A percentile compares a stretch with the other conserved stretches of the same genome.
phyloP scores from a whole-genome alignment of 257 asterid species.

The Penstemon eatonii region DNA sequence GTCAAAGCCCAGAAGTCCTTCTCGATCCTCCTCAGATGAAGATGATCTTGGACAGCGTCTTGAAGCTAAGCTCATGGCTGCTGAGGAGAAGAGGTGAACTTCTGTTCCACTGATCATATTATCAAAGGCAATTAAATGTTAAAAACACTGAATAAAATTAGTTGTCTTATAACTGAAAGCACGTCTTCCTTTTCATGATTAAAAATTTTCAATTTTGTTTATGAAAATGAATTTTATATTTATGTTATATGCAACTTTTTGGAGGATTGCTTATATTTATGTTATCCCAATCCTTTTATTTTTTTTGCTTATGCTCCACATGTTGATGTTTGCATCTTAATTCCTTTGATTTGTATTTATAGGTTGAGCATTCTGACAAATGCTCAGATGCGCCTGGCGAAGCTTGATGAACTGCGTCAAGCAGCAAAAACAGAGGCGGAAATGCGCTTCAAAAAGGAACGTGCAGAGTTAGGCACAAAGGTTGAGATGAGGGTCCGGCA shows the following conservation, averaged over 20 bases:
- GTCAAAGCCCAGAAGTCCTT: constrained; percentile 84
- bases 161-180: too few relatives aligned
- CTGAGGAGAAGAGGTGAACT: constrained; percentile 79
- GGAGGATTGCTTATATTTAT: background rate
- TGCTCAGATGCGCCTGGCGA: constrained; percentile 86
- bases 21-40: constrained; percentile 61
- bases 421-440: constrained; percentile 81
- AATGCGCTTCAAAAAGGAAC: constrained; percentile 71
- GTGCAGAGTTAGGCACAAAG: constrained; percentile 81
- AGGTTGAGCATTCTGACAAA: constrained; percentile 80
- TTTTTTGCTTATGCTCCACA: background rate
- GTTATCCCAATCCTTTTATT: background rate
- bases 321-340: background rate
- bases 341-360: constrained; percentile 16
- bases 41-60: constrained; percentile 90
- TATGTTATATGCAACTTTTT: background rate
- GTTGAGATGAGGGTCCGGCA: constrained; percentile 77
- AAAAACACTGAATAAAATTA: background rate
- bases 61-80: constrained; percentile 97
- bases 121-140: background rate
- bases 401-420: constrained; percentile 82
- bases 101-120: constrained; percentile 1
- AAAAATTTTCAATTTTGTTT: background rate
- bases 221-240: background rate
- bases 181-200: background rate